Base-by-base conservation (phyloP, 2,329 filamentous ascomycete genomes). In the Trichoderma citrinoviride region DNA sequence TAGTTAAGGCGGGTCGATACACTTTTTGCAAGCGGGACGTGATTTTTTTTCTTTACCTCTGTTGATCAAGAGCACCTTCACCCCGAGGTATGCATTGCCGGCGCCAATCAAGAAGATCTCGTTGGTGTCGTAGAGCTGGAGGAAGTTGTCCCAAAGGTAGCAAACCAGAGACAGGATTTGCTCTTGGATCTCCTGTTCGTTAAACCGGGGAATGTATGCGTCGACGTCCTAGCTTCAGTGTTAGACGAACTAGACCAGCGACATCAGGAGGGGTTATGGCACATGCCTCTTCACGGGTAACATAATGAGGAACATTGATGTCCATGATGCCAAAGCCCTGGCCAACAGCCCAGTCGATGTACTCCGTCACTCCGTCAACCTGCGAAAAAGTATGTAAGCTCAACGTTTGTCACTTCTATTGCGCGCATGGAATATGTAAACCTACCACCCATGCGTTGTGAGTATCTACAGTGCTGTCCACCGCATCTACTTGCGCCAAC, bases 61-160 rank as follows among this genome's bases (percentile, higher is more conserved):
- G 70, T 89, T 89, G 10, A 89, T 89, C 6, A 98, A 81, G 5
- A 98, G 85, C 64, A 93, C 85, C 65, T 95, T 89, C 54, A 97
- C 85, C 1, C 92, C 93, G 3, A 90, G 81, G 72, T 95, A 96
- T 1, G 95, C 91, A 71, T 92, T 89, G n/a, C 95, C 95, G 1
- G 96, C 87, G 0, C 95, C 94, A 73, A 99, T 83, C 23, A 99
- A 81, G 73, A 96, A 91, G 17, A 98, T 86, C 60, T 94, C 87
- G 6, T 89, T 87, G 0, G 85, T 82, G 2, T 89, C 79, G 57
- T 88, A 88, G 37, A 91, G 82, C 80, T 97, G 91, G 21, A 99
- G 87, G 73, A 97, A 97, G 73, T 99, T 99, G 71, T 97, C 93
- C 95, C 95, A 99, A 15, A 99, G 81, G 73, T 97, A 98, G 66